These are phyloP conservation scores for Neonectria punicea DNA, from an alignment of 2,329 filamentous ascomycete genomes.

Conservation along the genomic window DNA sequence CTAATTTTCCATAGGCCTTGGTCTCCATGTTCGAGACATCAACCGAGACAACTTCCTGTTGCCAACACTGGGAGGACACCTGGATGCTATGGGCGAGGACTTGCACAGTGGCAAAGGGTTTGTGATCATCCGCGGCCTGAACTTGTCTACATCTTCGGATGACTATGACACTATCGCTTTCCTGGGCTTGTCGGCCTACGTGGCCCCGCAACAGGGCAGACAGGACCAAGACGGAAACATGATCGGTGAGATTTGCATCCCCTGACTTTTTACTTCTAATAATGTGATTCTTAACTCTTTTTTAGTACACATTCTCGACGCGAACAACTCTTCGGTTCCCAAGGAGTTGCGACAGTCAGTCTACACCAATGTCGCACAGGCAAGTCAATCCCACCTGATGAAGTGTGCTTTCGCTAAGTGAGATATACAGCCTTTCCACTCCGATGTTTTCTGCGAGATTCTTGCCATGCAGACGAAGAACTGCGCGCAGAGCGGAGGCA, in stretches of 20 bases:
- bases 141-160: neutral
- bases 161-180: neutral
- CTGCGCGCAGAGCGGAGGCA: conserved; percentile 20
- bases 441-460: neutral
- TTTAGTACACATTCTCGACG: neutral
- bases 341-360: neutral
- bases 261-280: neutral
- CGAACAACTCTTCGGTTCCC: neutral
- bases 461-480: conserved; percentile 16
- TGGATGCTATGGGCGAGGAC: neutral
- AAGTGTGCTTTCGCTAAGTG: neutral
- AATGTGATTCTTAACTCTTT: neutral
- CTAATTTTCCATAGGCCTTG: neutral
- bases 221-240: neutral
- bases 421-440: neutral
- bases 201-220: neutral
- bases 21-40: neutral
- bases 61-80: neutral
- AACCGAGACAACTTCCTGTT: neutral
- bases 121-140: neutral
- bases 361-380: neutral
- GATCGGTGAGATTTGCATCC: neutral
- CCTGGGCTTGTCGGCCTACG: neutral
- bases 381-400: neutral
- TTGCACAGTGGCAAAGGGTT: neutral